Evolutionary conservation across 345 rosid genomes (phyloP).

Genomic region (Populus alba): DNA sequence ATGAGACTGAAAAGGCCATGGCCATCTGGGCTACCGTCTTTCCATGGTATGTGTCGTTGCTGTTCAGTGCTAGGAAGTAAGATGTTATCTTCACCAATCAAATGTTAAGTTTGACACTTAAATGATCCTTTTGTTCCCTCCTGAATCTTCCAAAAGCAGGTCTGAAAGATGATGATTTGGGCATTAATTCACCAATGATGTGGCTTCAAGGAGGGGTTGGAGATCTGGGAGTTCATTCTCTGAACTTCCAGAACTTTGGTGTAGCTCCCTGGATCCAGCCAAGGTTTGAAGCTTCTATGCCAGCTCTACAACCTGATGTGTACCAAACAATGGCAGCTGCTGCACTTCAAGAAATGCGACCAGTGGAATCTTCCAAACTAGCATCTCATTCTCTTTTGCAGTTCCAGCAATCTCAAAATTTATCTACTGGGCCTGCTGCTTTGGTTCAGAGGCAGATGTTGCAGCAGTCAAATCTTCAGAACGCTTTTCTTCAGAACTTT

Average conservation of each 20-base stretch:
- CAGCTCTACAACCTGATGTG: neutral
- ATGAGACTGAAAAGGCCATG: neutral
- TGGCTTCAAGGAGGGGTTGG: conserved; percentile 1
- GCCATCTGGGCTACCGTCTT: neutral
- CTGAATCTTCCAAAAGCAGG: neutral
- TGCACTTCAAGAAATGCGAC: neutral
- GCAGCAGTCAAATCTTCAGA: neutral
- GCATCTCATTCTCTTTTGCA: neutral
- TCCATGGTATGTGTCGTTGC: neutral
- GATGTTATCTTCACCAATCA: neutral
- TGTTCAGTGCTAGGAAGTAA: neutral
- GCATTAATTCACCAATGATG: neutral
- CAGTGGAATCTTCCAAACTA: neutral
- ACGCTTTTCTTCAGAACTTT: neutral
- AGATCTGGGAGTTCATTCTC: neutral
- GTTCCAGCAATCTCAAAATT: neutral
- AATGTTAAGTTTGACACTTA: neutral
- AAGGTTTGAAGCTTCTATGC: neutral
- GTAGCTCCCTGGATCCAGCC: neutral
- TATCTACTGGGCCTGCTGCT: neutral
- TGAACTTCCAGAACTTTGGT: conserved; percentile 1
- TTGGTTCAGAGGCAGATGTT: neutral
- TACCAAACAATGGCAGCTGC: conserved; percentile 2
- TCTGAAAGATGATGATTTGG: neutral
- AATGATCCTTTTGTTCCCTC: neutral